A percentile compares a stretch with the other conserved stretches of the same genome.
Evolutionary conservation across 1,284 basidiomycete species (phyloP).

Genomic region (Ceratorhiza oryzae-sativae): DNA sequence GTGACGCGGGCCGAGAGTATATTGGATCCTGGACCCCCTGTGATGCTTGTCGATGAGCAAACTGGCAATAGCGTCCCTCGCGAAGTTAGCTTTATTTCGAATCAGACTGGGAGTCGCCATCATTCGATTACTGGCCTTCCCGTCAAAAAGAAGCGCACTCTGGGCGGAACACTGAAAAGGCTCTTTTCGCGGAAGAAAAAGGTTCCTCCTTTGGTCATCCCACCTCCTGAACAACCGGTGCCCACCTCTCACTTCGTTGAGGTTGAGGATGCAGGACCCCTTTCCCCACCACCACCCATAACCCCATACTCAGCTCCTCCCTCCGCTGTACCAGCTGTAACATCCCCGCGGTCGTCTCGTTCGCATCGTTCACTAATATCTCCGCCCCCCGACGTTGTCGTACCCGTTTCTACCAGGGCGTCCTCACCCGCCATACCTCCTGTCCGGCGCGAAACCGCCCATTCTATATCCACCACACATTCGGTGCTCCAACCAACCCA

Average conservation of each 20-base stretch:
- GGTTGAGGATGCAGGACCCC: not conserved
- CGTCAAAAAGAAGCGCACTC: conserved; percentile 22
- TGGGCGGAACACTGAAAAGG: conserved; percentile 24
- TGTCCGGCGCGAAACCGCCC: not conserved
- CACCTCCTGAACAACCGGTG: not conserved
- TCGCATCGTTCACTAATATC: not conserved
- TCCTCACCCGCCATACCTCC: not conserved
- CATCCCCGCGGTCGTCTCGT: conserved; percentile 23
- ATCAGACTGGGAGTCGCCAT: conserved; percentile 16
- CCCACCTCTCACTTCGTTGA: conserved; percentile 1
- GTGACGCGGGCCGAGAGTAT: not conserved
- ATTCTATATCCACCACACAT: not conserved
- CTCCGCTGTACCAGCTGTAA: not conserved
- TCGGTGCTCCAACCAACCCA: not conserved
- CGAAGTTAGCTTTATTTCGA: conserved; percentile 14
- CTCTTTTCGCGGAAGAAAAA: conserved; percentile 34
- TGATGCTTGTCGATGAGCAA: conserved; percentile 21
- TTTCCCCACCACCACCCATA: not conserved
- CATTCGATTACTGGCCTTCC: not conserved
- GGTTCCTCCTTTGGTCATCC: not conserved
- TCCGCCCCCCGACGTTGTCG: not conserved
- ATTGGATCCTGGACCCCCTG: not conserved
- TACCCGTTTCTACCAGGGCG: conserved; percentile 3
- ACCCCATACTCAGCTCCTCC: not conserved
- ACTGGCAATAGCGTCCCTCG: conserved; percentile 20